phyloP scores from a whole-genome alignment of 2,329 filamentous ascomycete genomes.

The Claviceps fusiformis region DNA sequence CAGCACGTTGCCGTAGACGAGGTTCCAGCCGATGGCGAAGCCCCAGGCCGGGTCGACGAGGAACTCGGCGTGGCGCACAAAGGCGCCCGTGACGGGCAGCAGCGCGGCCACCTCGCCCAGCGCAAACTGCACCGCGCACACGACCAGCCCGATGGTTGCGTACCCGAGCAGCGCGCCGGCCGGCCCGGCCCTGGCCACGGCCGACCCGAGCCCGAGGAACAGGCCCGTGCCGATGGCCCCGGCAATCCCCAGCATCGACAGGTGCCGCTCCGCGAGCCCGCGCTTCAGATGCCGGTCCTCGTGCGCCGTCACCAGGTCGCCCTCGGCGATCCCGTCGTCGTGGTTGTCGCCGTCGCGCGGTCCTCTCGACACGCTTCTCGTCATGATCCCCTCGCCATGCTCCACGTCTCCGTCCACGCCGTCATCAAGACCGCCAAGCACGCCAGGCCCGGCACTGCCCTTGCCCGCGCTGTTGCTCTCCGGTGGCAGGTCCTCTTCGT shows the following conservation, averaged over 20 bases:
- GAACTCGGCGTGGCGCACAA: slow-evolving; percentile 46
- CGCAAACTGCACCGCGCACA: slow-evolving; percentile 44
- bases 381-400: background rate
- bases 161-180: slow-evolving; percentile 37
- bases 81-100: slow-evolving; percentile 48
- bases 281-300: slow-evolving; percentile 37
- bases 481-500: background rate
- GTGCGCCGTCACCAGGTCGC: slow-evolving; percentile 31
- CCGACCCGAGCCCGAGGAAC: slow-evolving; percentile 43
- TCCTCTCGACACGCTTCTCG: slow-evolving; percentile 1
- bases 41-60: slow-evolving; percentile 48
- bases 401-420: too few species aligned
- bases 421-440: too few species aligned
- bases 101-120: slow-evolving; percentile 47
- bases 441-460: background rate
- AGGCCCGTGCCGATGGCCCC: slow-evolving; percentile 48
- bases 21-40: slow-evolving; percentile 39
- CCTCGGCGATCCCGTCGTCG: slow-evolving; percentile 12
- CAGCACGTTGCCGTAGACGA: slow-evolving; percentile 41
- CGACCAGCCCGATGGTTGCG: slow-evolving; percentile 40
- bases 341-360: background rate
- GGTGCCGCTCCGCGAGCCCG: slow-evolving; percentile 27
- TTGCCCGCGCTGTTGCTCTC: background rate
- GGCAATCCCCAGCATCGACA: slow-evolving; percentile 50
- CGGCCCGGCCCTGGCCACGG: slow-evolving; percentile 36